Percentiles rank a stretch among this genome's conserved stretches.
These are phyloP conservation scores for Calonectria multiphialidica DNA, from an alignment of 2,329 filamentous ascomycete species.

Conservation along the genomic window DNA sequence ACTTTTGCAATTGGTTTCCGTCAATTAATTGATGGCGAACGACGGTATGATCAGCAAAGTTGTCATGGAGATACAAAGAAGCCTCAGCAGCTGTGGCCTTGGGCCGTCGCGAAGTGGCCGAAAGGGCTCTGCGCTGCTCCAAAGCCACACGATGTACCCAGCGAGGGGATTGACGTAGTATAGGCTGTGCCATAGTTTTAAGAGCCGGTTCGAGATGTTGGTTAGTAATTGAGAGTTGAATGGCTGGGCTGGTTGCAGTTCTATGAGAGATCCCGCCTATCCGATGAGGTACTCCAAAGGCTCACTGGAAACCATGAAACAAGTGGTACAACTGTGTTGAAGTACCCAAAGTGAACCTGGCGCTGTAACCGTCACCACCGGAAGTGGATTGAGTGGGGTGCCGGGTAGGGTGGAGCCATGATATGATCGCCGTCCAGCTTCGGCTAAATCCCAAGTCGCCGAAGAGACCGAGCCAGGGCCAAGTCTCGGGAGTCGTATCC, in stretches of 20 bases:
- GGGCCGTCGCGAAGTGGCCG: slow-evolving; percentile 12
- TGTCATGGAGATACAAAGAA: slow-evolving; percentile 47
- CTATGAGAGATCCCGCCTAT: neutral
- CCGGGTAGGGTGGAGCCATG: slow-evolving; percentile 12
- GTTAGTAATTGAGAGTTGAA: neutral
- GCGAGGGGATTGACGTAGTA: slow-evolving; percentile 17
- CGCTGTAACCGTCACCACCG: neutral
- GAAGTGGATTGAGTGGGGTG: neutral
- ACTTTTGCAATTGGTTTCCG: slow-evolving; percentile 72
- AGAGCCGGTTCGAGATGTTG: neutral
- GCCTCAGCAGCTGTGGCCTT: slow-evolving; percentile 44
- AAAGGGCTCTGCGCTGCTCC: slow-evolving; percentile 29
- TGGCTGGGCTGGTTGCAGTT: neutral
- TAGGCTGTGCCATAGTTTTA: neutral
- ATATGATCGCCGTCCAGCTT: neutral
- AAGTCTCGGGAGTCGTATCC: neutral
- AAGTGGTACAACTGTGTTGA: neutral
- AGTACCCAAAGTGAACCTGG: neutral
- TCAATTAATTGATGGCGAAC: slow-evolving; percentile 65
- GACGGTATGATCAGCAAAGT: slow-evolving; percentile 43
- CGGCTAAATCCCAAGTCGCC: slow-evolving; percentile 29
- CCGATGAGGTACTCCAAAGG: neutral
- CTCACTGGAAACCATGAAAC: neutral
- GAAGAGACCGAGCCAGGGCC: slow-evolving; percentile 19
- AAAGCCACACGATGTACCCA: slow-evolving; percentile 16